Base-by-base conservation (phyloP, 1,139 yeast species). In the Suhomyces coccinellae region DNA sequence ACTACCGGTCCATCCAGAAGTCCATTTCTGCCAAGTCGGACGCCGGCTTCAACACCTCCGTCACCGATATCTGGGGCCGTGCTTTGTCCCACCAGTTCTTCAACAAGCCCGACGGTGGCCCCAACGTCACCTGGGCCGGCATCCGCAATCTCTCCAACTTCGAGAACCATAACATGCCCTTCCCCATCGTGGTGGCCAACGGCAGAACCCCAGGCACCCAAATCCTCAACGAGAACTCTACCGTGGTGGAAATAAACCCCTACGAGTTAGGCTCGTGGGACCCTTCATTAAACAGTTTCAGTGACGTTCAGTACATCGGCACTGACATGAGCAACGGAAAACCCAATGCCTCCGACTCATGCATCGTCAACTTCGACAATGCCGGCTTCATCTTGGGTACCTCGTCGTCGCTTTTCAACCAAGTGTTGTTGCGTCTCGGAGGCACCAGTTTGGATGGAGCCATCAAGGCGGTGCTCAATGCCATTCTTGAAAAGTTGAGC, bases 361-460 rank as follows among this genome's bases (percentile, higher is more conserved):
- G 95, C 60, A 66, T 74, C 24, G 62, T 65, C 4, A 84, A 83
- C 1, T 83, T 76, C 54, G 96, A 87, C 59, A 84, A 84, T 54
- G 77, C 80, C n/a, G 91, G 89, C 0, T 87, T 83, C 54, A 62
- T 87, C 9, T 73, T 84, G 16, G 95, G 86, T 0, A 79, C 91
- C 0, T 84, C 95, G 0, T 83, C 95, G 0, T 79, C 88, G 1
- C 62, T 86, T 20, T 87, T 84, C 66, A 83, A 73, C 57, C 67
- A 71, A 51, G 52, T 65, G 32, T 48, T 69, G 45, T 50, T 66
- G 42, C 46, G 55, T 32, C 46, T 67, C 17, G 58, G 58, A 14
- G 27, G 32, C 7, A 50, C 56, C 11, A 51, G 50, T 38, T 52
- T 68, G 40, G 55, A 58, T 32, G 49, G 52, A 13, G 54, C 61